Conservation (phyloP, 2,329 filamentous ascomycete genomes). For the Periglandula ipomoeae region DNA sequence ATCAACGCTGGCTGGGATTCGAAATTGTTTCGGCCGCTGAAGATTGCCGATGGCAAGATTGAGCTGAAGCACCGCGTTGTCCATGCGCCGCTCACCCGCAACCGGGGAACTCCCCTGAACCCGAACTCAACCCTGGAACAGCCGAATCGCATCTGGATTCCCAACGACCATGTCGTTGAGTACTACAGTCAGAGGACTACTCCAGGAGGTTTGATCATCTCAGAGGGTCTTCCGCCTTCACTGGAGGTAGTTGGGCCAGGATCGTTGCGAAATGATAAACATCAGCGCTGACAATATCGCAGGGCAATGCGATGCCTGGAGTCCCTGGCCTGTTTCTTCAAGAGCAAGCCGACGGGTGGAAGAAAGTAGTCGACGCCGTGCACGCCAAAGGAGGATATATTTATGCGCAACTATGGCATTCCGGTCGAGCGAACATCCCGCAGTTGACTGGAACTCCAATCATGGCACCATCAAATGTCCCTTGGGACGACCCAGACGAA, state of each 20-base stretch:
- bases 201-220: conserved; percentile 32
- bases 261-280: no score
- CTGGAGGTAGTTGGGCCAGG: no score
- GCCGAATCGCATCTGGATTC: conserved; percentile 39
- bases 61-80: conserved; percentile 41
- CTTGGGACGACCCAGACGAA: conserved; percentile 35
- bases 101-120: conserved; percentile 37
- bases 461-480: conserved; percentile 30
- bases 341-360: conserved; percentile 49
- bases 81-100: conserved; percentile 43
- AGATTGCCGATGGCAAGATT: conserved; percentile 32
- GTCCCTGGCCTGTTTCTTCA: conserved; percentile 49
- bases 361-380: conserved; percentile 48
- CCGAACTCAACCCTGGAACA: conserved; percentile 32
- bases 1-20: conserved; percentile 8
- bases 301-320: conserved; percentile 29
- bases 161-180: conserved; percentile 28
- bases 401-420: conserved; percentile 50
- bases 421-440: conserved; percentile 29
- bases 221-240: conserved; percentile 39
- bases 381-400: conserved; percentile 52
- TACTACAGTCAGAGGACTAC: conserved; percentile 36
- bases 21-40: conserved; percentile 23
- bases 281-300: background rate
- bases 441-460: conserved; percentile 27